Evolutionary conservation across 1,139 yeast genomes (phyloP).

Genomic region (Taiozyma sp.): DNA sequence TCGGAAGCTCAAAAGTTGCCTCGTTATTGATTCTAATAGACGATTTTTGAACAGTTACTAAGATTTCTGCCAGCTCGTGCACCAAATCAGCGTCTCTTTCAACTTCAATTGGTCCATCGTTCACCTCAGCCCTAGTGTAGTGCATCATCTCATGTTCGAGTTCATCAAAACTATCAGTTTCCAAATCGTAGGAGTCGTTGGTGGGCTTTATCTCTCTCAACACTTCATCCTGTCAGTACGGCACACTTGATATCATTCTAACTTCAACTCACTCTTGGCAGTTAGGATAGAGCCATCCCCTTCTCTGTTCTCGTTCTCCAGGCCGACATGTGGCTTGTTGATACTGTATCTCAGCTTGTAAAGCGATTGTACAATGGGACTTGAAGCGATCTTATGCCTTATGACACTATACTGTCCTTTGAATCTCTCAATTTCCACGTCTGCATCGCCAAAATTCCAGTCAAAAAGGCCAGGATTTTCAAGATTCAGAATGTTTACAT

Average conservation of each 20-base stretch:
- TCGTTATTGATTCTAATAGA: conserved; percentile 34
- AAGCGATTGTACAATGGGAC: conserved; percentile 14
- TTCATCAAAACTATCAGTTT: conserved; percentile 20
- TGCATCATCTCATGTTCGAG: conserved; percentile 18
- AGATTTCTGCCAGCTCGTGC: conserved; percentile 14
- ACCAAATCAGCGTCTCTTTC: conserved; percentile 2
- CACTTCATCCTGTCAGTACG: conserved; percentile 6
- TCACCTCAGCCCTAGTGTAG: conserved; percentile 9
- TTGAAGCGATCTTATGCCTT: conserved; percentile 13
- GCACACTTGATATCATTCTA: background rate
- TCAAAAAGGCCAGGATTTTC: conserved; percentile 1
- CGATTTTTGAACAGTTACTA: conserved; percentile 33
- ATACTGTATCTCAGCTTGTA: conserved; percentile 8
- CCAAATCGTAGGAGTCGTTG: conserved; percentile 19
- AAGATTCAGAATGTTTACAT: background rate
- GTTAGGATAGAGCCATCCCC: conserved; percentile 17
- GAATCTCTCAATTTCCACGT: background rate
- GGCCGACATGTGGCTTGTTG: conserved; percentile 18
- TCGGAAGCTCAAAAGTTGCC: conserved; percentile 31
- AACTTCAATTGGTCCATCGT: conserved; percentile 1
- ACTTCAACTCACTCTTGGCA: conserved; percentile 2
- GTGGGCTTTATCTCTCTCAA: conserved; percentile 10
- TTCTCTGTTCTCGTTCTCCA: conserved; percentile 4
- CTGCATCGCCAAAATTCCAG: conserved; percentile 2
- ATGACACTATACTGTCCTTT: conserved; percentile 10